A percentile compares a stretch with the other conserved stretches of the same genome.
phyloP scores from a whole-genome alignment of 352 stramenopile genomes.

The Phytophthora meadii region DNA sequence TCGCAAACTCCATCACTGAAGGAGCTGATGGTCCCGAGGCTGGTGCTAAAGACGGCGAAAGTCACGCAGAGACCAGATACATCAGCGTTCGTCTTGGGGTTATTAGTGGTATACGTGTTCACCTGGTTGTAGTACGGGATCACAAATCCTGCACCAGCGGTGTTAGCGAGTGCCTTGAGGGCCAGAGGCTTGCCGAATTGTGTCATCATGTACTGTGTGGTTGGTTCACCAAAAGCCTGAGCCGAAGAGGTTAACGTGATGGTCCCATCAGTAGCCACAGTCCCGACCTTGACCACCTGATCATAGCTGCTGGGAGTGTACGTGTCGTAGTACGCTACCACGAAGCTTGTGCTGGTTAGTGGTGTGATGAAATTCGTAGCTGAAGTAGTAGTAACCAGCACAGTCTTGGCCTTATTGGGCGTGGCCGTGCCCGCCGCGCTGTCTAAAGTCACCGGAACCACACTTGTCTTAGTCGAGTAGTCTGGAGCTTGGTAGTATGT shows the following conservation, averaged over 20 bases:
- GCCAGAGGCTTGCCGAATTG: slow-evolving; percentile 49
- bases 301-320: slow-evolving; percentile 34
- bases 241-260: slow-evolving; percentile 36
- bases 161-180: slow-evolving; percentile 26
- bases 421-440: slow-evolving; percentile 12
- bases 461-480: not conserved
- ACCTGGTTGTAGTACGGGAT: slow-evolving; percentile 54
- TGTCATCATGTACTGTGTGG: slow-evolving; percentile 8
- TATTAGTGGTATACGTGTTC: too few species aligned
- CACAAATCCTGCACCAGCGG: slow-evolving; percentile 40
- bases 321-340: slow-evolving; percentile 57
- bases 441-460: slow-evolving; percentile 44
- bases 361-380: slow-evolving; percentile 49
- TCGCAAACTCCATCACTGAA: slow-evolving; percentile 56
- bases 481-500: slow-evolving; percentile 5
- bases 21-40: not conserved
- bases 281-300: slow-evolving; percentile 51
- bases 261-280: slow-evolving; percentile 34
- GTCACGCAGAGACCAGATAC: slow-evolving; percentile 56
- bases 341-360: slow-evolving; percentile 45
- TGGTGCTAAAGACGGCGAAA: slow-evolving; percentile 33
- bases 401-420: slow-evolving; percentile 29
- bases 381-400: slow-evolving; percentile 26
- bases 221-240: too few species aligned
- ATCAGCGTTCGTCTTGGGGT: slow-evolving; percentile 20